Percentiles rank a stretch among this genome's conserved stretches.
phyloP scores from a whole-genome alignment of 768 basidiomycete species.

The Paxillus involutus region DNA sequence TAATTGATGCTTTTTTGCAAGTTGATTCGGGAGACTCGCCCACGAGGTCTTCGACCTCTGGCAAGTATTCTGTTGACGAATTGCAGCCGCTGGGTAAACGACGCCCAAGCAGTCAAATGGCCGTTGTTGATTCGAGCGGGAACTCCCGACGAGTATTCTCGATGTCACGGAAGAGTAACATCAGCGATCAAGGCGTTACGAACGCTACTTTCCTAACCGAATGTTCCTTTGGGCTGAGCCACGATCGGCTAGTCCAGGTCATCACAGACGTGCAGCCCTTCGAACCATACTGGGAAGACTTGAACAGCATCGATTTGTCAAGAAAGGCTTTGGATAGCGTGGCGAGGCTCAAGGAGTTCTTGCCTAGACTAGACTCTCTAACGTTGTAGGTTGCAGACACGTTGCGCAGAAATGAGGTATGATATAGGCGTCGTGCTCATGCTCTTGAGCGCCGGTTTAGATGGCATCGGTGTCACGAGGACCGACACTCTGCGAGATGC shows the following conservation, averaged over 20 bases:
- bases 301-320: constrained; percentile 71
- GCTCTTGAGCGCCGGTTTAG: constrained; percentile 44
- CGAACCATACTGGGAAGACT: constrained; percentile 90
- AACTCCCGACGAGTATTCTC: constrained; percentile 45
- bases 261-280: constrained; percentile 95
- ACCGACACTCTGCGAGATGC: constrained; percentile 10
- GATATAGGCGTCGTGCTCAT: constrained; percentile 51
- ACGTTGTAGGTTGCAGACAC: constrained; percentile 59
- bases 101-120: constrained; percentile 36
- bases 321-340: constrained; percentile 61
- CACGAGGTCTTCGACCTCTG: constrained; percentile 50
- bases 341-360: constrained; percentile 81
- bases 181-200: constrained; percentile 31
- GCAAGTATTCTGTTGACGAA: constrained; percentile 42
- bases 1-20: not conserved
- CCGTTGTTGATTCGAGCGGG: constrained; percentile 16
- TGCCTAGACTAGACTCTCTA: constrained; percentile 75
- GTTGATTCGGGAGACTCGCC: constrained; percentile 51
- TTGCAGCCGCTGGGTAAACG: constrained; percentile 47
- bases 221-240: constrained; percentile 94
- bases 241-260: constrained; percentile 85
- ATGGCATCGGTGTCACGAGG: constrained; percentile 30
- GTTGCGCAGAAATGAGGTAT: constrained; percentile 2
- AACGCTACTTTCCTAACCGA: constrained; percentile 86
- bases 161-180: constrained; percentile 40